phyloP scores from a whole-genome alignment of 2,329 filamentous ascomycete species.

The Calonectria fujianensis region DNA sequence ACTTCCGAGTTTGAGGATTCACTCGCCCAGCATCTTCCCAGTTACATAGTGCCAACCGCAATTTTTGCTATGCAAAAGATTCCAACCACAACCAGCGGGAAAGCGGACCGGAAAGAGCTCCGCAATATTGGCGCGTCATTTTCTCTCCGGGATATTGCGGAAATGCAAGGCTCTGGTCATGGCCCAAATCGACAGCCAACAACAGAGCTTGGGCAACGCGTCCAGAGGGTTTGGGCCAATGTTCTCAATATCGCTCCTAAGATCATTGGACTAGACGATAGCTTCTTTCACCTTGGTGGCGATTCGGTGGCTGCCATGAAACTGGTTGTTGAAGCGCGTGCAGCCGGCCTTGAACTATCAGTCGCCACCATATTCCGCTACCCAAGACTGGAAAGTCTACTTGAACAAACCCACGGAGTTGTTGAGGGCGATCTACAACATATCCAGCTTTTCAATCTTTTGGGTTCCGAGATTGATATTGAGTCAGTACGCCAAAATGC shows the following conservation, averaged over 20 bases:
- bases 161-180: neutral
- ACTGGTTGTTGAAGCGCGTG: neutral
- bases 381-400: neutral
- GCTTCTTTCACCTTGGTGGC: slow-evolving; percentile 2
- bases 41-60: slow-evolving; percentile 1
- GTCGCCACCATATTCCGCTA: neutral
- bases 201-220: neutral
- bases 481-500: neutral
- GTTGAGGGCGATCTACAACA: neutral
- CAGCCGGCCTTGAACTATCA: neutral
- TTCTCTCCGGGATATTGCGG: neutral
- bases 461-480: neutral
- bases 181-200: neutral
- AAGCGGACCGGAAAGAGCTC: neutral
- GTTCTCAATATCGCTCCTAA: neutral
- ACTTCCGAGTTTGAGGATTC: neutral
- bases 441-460: neutral
- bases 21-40: neutral
- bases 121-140: neutral
- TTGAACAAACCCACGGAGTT: neutral
- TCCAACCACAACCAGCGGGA: neutral
- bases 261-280: slow-evolving; percentile 8
- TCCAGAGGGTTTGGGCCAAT: neutral
- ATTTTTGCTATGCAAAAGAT: neutral
- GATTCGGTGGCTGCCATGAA: slow-evolving; percentile 12